Conservation (phyloP, 202 grass and related monocot genomes). For the Bolboschoenoplectus hybrid region DNA sequence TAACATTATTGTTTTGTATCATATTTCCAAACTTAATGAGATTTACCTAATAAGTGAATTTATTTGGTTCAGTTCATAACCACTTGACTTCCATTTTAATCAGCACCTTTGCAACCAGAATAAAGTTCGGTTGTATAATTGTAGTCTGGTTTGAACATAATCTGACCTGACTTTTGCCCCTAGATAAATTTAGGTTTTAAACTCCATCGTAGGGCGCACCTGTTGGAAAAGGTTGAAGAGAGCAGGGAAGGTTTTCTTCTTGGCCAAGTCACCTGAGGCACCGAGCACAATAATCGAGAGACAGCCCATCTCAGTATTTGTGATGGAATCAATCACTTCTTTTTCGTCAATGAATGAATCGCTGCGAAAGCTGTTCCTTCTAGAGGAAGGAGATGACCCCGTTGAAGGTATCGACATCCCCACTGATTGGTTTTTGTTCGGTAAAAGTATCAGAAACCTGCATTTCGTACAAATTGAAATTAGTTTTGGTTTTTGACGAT, state of each 20-base stretch:
- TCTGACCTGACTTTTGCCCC: background rate
- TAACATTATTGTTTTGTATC: background rate
- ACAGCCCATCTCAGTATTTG: constrained; percentile 50
- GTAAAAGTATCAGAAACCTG: constrained; percentile 26
- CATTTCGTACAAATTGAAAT: background rate
- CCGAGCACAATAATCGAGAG: constrained; percentile 95
- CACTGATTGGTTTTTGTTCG: constrained; percentile 4
- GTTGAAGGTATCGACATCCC: constrained; percentile 54
- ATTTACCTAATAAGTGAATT: constrained; percentile 5
- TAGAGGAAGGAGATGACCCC: constrained; percentile 53
- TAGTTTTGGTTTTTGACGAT: background rate
- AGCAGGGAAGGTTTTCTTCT: constrained; percentile 99
- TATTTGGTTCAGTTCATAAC: background rate
- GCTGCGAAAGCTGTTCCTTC: constrained; percentile 52
- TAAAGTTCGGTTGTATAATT: background rate
- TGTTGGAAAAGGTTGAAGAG: constrained; percentile 92
- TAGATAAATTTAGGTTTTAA: background rate
- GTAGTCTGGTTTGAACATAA: constrained; percentile 9
- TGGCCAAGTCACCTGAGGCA: constrained; percentile 97
- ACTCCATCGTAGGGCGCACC: constrained; percentile 46
- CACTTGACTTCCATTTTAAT: background rate
- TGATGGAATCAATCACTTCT: constrained; percentile 54
- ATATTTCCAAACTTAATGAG: background rate
- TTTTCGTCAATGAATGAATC: constrained; percentile 70
- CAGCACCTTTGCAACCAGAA: constrained; percentile 1